Evolutionary conservation across 2,329 filamentous ascomycete species (phyloP), one percentile per base, ranked within the genome.

Genomic region (Colletotrichum sp.): DNA sequence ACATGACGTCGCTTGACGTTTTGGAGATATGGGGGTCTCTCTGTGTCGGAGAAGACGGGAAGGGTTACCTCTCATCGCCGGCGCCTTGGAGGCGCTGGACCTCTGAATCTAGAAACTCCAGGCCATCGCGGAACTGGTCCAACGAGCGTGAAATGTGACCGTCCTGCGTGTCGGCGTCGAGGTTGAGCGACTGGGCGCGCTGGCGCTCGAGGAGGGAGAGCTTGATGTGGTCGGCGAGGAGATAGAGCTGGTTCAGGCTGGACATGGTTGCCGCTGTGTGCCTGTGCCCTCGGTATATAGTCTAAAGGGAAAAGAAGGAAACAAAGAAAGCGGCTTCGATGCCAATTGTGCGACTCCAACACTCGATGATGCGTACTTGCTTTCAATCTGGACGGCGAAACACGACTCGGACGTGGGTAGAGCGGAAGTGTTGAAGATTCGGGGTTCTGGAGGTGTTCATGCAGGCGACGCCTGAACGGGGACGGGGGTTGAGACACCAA

Each of bases 191-290:
- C 81, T 95, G 92, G 65, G 96, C 95, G 75, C 96, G 93, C 86
- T 98, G 94, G 75, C 96, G 93, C 88, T 99, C 97, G 30, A 99
- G 92, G 18, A 99, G 90, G 16, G 96, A 98, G 77, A 99, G 92
- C 86, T 99, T 98, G 89, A 99, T 95, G 86, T 99, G 96, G 87
- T 99, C 97, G 81, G 96, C 95, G 74, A 99, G 92, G 70, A 99
- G 93, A 84, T 96, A 95, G 79, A 99, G 93, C 85, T 98, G 96
- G 82, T 92, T 93, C 52, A 90, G 86, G 80, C 90, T 93, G 77
- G 89, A 86, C 90, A 91, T 91, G 81, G 76, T 82, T 78, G 72
- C 57, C 34, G 55, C 4, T n/a, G 32, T 28, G 36, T 24, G n/a
- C 15, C 34, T 36, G 57, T 30, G 16, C 28, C 30, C 59, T 63